These are phyloP conservation scores for Candida smagusa DNA, from an alignment of 1,139 yeast species.

Conservation along the genomic window DNA sequence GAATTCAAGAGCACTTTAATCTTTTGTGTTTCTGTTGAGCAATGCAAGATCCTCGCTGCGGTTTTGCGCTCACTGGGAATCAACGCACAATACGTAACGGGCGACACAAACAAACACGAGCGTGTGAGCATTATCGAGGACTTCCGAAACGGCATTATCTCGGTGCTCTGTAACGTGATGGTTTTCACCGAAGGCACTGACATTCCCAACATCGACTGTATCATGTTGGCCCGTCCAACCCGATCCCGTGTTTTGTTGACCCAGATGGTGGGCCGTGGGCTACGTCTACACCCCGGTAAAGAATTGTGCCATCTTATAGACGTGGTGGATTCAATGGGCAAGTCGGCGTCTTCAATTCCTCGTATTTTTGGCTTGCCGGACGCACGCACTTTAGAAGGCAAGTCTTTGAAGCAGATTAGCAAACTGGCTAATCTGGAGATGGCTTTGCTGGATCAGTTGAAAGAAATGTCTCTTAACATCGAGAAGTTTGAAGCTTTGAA, in stretches of 20 bases:
- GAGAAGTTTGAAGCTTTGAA: slow-evolving; percentile 11
- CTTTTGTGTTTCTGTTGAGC: slow-evolving; percentile 74
- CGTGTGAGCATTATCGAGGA: slow-evolving; percentile 53
- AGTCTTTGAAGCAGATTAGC: slow-evolving; percentile 25
- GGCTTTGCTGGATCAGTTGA: slow-evolving; percentile 9
- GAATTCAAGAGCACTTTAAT: slow-evolving; percentile 61
- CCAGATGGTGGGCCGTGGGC: slow-evolving; percentile 93
- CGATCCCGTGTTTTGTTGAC: slow-evolving; percentile 65
- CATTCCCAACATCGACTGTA: slow-evolving; percentile 83
- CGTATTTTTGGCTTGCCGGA: slow-evolving; percentile 47
- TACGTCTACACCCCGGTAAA: slow-evolving; percentile 63
- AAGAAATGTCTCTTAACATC: slow-evolving; percentile 12
- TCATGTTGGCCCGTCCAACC: slow-evolving; percentile 80
- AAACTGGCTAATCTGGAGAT: slow-evolving; percentile 20
- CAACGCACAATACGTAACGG: slow-evolving; percentile 72
- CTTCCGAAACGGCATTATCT: slow-evolving; percentile 60
- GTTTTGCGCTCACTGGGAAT: slow-evolving; percentile 59
- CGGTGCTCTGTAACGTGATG: slow-evolving; percentile 82
- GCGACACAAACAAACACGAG: slow-evolving; percentile 53
- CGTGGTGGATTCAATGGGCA: slow-evolving; percentile 60
- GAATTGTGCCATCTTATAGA: slow-evolving; percentile 72
- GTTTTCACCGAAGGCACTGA: slow-evolving; percentile 96
- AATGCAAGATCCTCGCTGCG: slow-evolving; percentile 55
- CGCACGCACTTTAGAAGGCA: slow-evolving; percentile 28
- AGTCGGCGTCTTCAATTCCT: slow-evolving; percentile 58